A percentile compares a stretch with the other conserved stretches of the same genome.
Conservation (phyloP, 2,329 filamentous ascomycete genomes). For the Microsporum audouinii region DNA sequence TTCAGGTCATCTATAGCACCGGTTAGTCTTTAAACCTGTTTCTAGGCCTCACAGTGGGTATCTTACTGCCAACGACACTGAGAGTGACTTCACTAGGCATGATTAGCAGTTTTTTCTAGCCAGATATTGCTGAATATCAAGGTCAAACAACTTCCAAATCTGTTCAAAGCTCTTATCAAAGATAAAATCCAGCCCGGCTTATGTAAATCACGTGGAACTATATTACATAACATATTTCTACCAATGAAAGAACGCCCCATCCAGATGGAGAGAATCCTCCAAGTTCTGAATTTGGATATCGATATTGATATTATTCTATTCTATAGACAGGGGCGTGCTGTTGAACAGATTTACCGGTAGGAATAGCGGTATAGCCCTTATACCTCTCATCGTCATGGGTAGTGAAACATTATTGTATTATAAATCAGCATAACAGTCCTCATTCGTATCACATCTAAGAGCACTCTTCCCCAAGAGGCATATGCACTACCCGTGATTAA, state of each 20-base stretch:
- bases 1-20: conserved; percentile 42
- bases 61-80: neutral
- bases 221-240: neutral
- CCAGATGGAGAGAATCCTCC: neutral
- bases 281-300: neutral
- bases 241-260: neutral
- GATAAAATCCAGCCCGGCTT: neutral
- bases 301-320: neutral
- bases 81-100: neutral
- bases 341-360: neutral
- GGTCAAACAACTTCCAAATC: neutral
- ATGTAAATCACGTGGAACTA: neutral
- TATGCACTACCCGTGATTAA: neutral
- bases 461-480: neutral
- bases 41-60: neutral
- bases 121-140: neutral
- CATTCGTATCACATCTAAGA: neutral
- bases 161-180: neutral
- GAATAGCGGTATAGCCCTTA: neutral
- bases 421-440: neutral
- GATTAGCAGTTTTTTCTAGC: neutral
- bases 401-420: neutral
- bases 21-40: neutral
- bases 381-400: neutral
- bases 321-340: neutral